Evolutionary conservation across 2,329 filamentous ascomycete species (phyloP).

Genomic region (Pseudocercospora eumusae): DNA sequence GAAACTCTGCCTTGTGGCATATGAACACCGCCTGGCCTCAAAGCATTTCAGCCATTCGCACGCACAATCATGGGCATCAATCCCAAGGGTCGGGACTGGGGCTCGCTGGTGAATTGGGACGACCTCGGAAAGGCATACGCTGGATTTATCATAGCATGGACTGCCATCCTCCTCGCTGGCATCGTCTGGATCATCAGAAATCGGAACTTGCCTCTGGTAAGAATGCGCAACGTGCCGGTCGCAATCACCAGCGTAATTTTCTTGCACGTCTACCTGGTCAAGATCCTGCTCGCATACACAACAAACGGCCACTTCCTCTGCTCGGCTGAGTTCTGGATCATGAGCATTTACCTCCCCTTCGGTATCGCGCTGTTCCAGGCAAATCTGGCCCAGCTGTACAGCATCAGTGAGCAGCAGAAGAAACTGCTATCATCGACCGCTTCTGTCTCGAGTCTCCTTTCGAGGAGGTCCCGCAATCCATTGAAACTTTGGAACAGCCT

Average conservation of each 20-base stretch:
- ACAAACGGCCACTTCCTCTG: conserved; percentile 49
- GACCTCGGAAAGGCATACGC: conserved; percentile 31
- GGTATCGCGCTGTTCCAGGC: conserved; percentile 68
- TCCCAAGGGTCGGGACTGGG: conserved; percentile 32
- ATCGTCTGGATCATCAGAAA: conserved; percentile 28
- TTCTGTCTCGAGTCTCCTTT: conserved; percentile 12
- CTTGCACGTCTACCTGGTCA: conserved; percentile 48
- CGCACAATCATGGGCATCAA: conserved; percentile 43
- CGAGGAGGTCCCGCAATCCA: conserved; percentile 24
- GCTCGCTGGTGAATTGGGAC: conserved; percentile 32
- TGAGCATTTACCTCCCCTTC: conserved; percentile 65
- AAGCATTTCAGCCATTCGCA: not conserved
- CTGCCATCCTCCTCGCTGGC: conserved; percentile 26
- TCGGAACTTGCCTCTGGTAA: conserved; percentile 28
- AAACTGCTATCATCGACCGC: conserved; percentile 21
- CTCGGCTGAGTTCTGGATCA: conserved; percentile 64
- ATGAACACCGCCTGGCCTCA: not conserved
- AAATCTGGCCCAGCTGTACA: conserved; percentile 61
- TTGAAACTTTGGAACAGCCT: conserved; percentile 45
- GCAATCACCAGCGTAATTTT: conserved; percentile 29
- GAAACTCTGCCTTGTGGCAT: not conserved
- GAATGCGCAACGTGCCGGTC: conserved; percentile 33
- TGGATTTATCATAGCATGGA: conserved; percentile 30
- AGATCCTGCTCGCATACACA: conserved; percentile 46
- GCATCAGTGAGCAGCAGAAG: conserved; percentile 29